A percentile compares a stretch with the other conserved stretches of the same genome.
These are phyloP conservation scores for Dictyophora rubrovolvata DNA, from an alignment of 768 basidiomycete genomes.

Conservation along the genomic window DNA sequence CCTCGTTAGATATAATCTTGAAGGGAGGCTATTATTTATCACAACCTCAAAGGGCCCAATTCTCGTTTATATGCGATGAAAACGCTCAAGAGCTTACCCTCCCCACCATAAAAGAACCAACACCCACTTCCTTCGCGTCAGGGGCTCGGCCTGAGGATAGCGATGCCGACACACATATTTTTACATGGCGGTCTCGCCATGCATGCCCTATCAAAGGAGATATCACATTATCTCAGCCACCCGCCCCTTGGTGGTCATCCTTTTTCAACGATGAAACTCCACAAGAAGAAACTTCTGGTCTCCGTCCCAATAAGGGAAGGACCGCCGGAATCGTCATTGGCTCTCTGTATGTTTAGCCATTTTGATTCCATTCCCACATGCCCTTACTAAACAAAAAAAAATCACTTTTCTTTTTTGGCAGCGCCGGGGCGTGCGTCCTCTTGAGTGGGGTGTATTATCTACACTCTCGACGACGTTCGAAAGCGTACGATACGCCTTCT, in stretches of 20 bases:
- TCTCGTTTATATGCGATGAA: slow-evolving; percentile 2
- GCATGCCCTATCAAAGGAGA: slow-evolving; percentile 1
- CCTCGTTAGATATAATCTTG: slow-evolving; percentile 1
- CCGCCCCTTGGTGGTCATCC: neutral
- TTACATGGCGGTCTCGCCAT: slow-evolving; percentile 4
- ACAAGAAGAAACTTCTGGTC: neutral
- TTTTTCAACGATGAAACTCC: neutral
- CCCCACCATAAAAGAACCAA: neutral
- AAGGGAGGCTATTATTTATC: slow-evolving; percentile 1
- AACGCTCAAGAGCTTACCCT: neutral
- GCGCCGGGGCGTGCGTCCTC: neutral
- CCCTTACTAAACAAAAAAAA: neutral
- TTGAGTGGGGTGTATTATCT: neutral
- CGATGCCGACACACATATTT: neutral
- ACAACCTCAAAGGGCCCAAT: neutral
- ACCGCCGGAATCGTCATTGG: neutral
- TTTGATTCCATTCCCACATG: neutral
- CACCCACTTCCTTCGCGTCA: neutral
- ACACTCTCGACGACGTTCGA: neutral
- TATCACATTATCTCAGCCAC: neutral
- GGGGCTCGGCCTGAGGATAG: neutral
- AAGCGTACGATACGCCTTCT: neutral
- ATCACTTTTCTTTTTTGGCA: neutral
- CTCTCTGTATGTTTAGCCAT: slow-evolving; percentile 2
- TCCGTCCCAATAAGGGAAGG: neutral